A percentile compares a stretch with the other conserved stretches of the same genome.
Conservation (phyloP, 164 flowering plant genomes). For the Vitis amurensis region DNA sequence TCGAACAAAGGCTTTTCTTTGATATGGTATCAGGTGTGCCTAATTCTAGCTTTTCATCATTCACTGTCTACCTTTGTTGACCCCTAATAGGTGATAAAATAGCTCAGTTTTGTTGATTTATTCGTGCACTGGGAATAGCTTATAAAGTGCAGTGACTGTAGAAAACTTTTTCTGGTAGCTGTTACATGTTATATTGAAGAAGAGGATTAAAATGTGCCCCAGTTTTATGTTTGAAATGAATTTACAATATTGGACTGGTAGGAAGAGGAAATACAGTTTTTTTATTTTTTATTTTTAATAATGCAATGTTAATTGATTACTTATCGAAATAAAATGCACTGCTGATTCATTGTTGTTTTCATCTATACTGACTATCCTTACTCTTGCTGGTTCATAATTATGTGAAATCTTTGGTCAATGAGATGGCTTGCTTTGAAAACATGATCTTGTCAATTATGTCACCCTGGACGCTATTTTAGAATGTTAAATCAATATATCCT, state of each 20-base stretch:
- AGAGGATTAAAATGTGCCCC: too few relatives aligned
- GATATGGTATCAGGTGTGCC: too few relatives aligned
- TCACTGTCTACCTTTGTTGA: too few relatives aligned
- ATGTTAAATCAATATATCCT: neutral
- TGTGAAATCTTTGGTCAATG: neutral
- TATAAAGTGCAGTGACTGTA: too few relatives aligned
- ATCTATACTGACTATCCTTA: neutral
- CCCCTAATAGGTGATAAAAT: too few relatives aligned
- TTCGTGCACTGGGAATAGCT: too few relatives aligned
- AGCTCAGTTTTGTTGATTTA: too few relatives aligned
- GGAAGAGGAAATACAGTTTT: neutral
- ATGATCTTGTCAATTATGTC: neutral
- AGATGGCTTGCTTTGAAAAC: neutral
- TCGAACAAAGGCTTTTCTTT: too few relatives aligned
- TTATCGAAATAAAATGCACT: neutral
- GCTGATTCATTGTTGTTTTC: too few relatives aligned
- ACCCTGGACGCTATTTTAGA: neutral
- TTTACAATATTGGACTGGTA: neutral
- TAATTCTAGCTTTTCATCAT: too few relatives aligned
- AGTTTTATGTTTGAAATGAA: neutral
- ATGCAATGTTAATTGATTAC: neutral
- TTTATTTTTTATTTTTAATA: neutral
- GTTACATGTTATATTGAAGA: too few relatives aligned
- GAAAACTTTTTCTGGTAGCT: too few relatives aligned
- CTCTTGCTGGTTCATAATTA: neutral